These are phyloP conservation scores for Lecanicillium sp. DNA, from an alignment of 2,329 filamentous ascomycete genomes.

Conservation along the genomic window DNA sequence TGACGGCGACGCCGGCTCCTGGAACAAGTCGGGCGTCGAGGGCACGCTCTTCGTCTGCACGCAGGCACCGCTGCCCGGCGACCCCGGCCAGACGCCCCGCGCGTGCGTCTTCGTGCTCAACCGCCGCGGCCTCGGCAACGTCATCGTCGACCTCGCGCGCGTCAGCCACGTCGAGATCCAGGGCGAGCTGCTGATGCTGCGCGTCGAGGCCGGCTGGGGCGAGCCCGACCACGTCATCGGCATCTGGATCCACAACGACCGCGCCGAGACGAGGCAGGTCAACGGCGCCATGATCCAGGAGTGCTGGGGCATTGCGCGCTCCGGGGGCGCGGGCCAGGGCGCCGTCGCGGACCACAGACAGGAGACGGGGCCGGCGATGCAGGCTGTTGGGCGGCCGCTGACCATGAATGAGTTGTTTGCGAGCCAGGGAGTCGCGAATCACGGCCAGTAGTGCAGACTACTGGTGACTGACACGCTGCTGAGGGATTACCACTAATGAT, in stretches of 20 bases:
- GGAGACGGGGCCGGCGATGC: slow-evolving; percentile 36
- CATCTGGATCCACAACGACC: slow-evolving; percentile 50
- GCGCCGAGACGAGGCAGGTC: slow-evolving; percentile 36
- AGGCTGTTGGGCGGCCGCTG: slow-evolving; percentile 38
- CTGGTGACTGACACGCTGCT: not conserved
- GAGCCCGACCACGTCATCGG: slow-evolving; percentile 39
- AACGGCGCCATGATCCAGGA: slow-evolving; percentile 38
- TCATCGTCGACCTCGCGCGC: slow-evolving; percentile 57
- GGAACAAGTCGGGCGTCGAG: slow-evolving; percentile 83
- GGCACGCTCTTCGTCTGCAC: slow-evolving; percentile 86
- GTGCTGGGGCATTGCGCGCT: slow-evolving; percentile 35
- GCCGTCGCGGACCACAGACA: slow-evolving; percentile 24
- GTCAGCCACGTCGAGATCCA: slow-evolving; percentile 59
- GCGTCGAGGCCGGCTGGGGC: slow-evolving; percentile 31
- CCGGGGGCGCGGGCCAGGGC: slow-evolving; percentile 22
- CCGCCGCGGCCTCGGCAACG: slow-evolving; percentile 63
- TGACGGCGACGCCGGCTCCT: slow-evolving; percentile 54
- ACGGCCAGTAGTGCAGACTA: slow-evolving; percentile 9
- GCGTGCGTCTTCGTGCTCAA: slow-evolving; percentile 68
- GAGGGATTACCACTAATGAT: not conserved
- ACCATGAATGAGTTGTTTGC: slow-evolving; percentile 42
- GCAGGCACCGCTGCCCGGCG: slow-evolving; percentile 38
- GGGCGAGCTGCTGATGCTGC: slow-evolving; percentile 47
- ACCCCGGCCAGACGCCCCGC: slow-evolving; percentile 28
- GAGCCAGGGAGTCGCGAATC: slow-evolving; percentile 21